phyloP scores from a whole-genome alignment of 2,329 filamentous ascomycete genomes.

The Ceratocystis albifundus region DNA sequence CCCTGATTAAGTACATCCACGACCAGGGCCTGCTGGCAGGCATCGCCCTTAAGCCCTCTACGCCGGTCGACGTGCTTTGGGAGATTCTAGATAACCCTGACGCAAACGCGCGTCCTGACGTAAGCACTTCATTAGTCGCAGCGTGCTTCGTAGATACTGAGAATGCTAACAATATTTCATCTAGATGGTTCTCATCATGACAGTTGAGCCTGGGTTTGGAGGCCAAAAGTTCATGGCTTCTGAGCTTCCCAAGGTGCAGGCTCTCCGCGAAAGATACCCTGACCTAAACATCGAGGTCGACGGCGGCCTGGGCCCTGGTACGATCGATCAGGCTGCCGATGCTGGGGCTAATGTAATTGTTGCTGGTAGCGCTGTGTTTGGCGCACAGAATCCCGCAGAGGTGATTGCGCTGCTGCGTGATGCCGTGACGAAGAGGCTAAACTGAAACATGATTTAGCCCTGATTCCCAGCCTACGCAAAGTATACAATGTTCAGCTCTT shows the following conservation, averaged over 20 bases:
- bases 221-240: conserved; percentile 98
- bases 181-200: conserved; percentile 98
- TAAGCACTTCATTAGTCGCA: conserved; percentile 38
- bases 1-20: conserved; percentile 85
- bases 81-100: conserved; percentile 68
- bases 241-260: conserved; percentile 85
- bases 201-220: conserved; percentile 91
- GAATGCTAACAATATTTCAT: conserved; percentile 21
- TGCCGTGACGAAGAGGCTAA: conserved; percentile 54
- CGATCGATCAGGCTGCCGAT: conserved; percentile 86
- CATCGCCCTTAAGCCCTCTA: conserved; percentile 90
- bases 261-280: conserved; percentile 72
- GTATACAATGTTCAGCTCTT: too few species aligned
- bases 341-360: conserved; percentile 98
- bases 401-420: conserved; percentile 74
- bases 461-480: too few species aligned
- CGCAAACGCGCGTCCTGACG: conserved; percentile 72
- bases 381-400: conserved; percentile 73
- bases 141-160: neutral
- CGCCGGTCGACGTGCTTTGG: conserved; percentile 81
- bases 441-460: neutral
- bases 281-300: conserved; percentile 96
- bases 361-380: conserved; percentile 90
- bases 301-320: conserved; percentile 75
- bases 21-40: conserved; percentile 77